These are phyloP conservation scores for Flammula alnicola DNA, from an alignment of 1,284 basidiomycete species.

Conservation along the genomic window DNA sequence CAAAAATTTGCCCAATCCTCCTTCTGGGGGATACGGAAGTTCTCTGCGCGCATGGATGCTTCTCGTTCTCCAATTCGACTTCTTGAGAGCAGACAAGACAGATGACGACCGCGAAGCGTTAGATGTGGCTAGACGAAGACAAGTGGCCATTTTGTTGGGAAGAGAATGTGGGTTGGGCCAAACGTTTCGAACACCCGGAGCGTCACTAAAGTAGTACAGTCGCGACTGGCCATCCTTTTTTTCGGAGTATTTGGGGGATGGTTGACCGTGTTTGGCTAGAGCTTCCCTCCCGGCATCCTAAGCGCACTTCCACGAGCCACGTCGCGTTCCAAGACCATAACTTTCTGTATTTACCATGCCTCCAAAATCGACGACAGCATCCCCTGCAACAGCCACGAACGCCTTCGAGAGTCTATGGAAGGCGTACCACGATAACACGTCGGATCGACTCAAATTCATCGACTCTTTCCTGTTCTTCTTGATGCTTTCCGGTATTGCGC, in stretches of 20 bases:
- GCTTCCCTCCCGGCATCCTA: constrained; percentile 28
- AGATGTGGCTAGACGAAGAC: constrained; percentile 35
- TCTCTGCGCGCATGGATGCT: constrained; percentile 58
- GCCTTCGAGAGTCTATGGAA: constrained; percentile 70
- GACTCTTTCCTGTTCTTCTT: constrained; percentile 94
- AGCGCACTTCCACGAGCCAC: constrained; percentile 27
- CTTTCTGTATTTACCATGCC: constrained; percentile 37
- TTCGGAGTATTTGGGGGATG: constrained; percentile 23
- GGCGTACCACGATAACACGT: constrained; percentile 80
- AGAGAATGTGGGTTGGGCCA: background rate
- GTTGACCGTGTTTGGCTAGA: constrained; percentile 37
- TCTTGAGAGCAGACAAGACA: constrained; percentile 22
- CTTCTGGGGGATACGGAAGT: constrained; percentile 68
- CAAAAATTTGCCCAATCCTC: constrained; percentile 77
- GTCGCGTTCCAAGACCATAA: constrained; percentile 30
- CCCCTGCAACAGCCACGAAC: constrained; percentile 37
- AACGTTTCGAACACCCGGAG: background rate
- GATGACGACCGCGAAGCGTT: constrained; percentile 27
- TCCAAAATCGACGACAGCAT: constrained; percentile 40
- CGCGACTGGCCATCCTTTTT: constrained; percentile 27
- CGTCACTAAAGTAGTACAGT: background rate
- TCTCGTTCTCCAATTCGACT: constrained; percentile 38
- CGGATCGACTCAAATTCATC: constrained; percentile 89
- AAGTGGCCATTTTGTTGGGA: constrained; percentile 32
- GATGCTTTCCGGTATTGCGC: constrained; percentile 87